Evolutionary conservation across 2,329 filamentous ascomycete genomes (phyloP).

Genomic region (Didymella segeticola): DNA sequence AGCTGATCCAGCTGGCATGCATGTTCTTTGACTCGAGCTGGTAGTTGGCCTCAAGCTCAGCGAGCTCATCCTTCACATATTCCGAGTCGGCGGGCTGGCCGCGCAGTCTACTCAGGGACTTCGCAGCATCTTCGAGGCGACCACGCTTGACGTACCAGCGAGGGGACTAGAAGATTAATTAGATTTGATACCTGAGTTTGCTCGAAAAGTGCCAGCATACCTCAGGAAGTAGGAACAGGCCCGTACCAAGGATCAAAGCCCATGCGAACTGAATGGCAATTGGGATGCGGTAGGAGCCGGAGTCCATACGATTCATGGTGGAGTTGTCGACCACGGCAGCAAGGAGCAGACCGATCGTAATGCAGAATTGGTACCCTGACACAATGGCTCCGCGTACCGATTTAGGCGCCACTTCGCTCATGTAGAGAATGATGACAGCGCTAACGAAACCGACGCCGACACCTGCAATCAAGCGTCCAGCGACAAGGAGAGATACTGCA

Average conservation of each 20-base stretch:
- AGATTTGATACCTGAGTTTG: background rate
- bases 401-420: slow-evolving; percentile 77
- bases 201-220: background rate
- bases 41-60: slow-evolving; percentile 88
- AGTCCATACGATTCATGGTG: slow-evolving; percentile 67
- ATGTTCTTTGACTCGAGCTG: slow-evolving; percentile 71
- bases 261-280: slow-evolving; percentile 82
- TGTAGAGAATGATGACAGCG: slow-evolving; percentile 67
- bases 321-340: slow-evolving; percentile 77
- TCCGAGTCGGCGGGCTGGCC: slow-evolving; percentile 75
- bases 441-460: slow-evolving; percentile 50
- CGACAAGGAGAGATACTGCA: slow-evolving; percentile 43
- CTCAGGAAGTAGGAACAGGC: slow-evolving; percentile 79
- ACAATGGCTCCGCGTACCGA: slow-evolving; percentile 76
- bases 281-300: slow-evolving; percentile 75
- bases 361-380: slow-evolving; percentile 83
- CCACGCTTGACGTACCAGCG: slow-evolving; percentile 85
- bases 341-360: slow-evolving; percentile 79
- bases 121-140: slow-evolving; percentile 68
- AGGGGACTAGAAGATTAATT: slow-evolving; percentile 60
- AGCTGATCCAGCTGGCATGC: slow-evolving; percentile 70
- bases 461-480: slow-evolving; percentile 49
- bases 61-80: slow-evolving; percentile 78
- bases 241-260: slow-evolving; percentile 75
- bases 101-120: slow-evolving; percentile 71